A percentile compares a stretch with the other conserved stretches of the same genome.
These are phyloP conservation scores for Cyamopsis tetragonoloba DNA, from an alignment of 306 rosid genomes.

Conservation along the genomic window DNA sequence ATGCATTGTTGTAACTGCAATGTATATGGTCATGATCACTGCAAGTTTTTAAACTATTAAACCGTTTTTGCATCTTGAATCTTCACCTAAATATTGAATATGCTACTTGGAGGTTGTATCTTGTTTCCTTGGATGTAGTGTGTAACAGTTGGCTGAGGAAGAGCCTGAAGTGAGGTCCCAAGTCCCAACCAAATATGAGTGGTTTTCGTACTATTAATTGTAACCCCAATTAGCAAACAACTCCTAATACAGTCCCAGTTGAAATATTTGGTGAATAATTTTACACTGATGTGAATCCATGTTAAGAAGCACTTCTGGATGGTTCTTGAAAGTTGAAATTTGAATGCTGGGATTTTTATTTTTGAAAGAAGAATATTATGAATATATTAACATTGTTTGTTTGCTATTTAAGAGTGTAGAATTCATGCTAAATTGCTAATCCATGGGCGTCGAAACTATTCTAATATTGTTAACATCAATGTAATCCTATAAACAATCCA, in stretches of 20 bases:
- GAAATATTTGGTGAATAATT: neutral
- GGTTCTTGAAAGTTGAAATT: neutral
- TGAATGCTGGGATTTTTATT: neutral
- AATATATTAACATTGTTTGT: neutral
- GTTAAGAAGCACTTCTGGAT: neutral
- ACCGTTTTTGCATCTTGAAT: neutral
- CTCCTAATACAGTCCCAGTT: neutral
- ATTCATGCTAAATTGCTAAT: neutral
- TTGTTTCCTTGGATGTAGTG: neutral
- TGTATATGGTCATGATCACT: neutral
- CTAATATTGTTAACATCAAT: neutral
- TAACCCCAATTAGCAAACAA: neutral
- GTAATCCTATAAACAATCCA: neutral
- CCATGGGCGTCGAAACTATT: neutral
- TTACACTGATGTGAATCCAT: constrained; percentile 9
- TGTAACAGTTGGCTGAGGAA: neutral
- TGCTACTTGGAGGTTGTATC: neutral
- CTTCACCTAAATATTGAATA: neutral
- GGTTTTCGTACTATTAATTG: neutral
- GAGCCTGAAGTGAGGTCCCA: neutral
- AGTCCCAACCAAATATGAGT: neutral
- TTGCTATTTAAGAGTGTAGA: neutral
- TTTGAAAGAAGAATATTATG: neutral
- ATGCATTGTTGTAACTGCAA: neutral
- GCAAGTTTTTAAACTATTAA: neutral